Percentiles rank a stretch among this genome's conserved stretches.
These are phyloP conservation scores for Platanus orientalis DNA, from an alignment of 164 flowering plant genomes.

Conservation along the genomic window DNA sequence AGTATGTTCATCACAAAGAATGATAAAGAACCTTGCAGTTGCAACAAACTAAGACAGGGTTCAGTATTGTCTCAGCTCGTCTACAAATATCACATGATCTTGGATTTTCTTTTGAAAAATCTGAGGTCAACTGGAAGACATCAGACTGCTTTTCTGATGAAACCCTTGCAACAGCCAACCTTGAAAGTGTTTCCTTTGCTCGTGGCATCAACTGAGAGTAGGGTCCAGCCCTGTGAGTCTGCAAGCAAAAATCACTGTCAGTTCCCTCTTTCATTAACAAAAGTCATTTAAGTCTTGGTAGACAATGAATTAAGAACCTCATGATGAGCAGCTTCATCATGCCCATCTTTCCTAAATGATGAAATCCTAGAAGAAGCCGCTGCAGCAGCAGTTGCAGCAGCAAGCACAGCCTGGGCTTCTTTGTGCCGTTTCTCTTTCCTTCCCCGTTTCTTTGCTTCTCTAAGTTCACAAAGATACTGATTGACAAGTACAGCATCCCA, in stretches of 20 bases:
- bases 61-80: slow-evolving; percentile 64
- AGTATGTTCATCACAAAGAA: background rate
- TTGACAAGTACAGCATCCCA: slow-evolving; percentile 87
- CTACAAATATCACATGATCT: slow-evolving; percentile 82
- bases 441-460: slow-evolving; percentile 85
- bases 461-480: slow-evolving; percentile 66
- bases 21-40: slow-evolving; percentile 77
- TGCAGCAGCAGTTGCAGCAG: slow-evolving; percentile 98
- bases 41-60: slow-evolving; percentile 69
- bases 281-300: background rate
- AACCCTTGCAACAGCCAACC: slow-evolving; percentile 42
- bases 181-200: slow-evolving; percentile 59
- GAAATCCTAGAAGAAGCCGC: slow-evolving; percentile 86
- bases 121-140: slow-evolving; percentile 30
- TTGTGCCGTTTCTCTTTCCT: slow-evolving; percentile 82
- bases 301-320: slow-evolving; percentile 39
- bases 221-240: slow-evolving; percentile 48
- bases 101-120: slow-evolving; percentile 46
- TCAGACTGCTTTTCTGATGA: slow-evolving; percentile 52
- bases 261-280: background rate
- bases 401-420: slow-evolving; percentile 93
- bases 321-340: slow-evolving; percentile 54
- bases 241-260: slow-evolving; percentile 12
- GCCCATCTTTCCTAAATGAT: slow-evolving; percentile 70
- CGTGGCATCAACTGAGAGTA: slow-evolving; percentile 53